A percentile compares a stretch with the other conserved stretches of the same genome.
Evolutionary conservation across 2,329 filamentous ascomycete species (phyloP).

Genomic region (Fusarium armeniacum): DNA sequence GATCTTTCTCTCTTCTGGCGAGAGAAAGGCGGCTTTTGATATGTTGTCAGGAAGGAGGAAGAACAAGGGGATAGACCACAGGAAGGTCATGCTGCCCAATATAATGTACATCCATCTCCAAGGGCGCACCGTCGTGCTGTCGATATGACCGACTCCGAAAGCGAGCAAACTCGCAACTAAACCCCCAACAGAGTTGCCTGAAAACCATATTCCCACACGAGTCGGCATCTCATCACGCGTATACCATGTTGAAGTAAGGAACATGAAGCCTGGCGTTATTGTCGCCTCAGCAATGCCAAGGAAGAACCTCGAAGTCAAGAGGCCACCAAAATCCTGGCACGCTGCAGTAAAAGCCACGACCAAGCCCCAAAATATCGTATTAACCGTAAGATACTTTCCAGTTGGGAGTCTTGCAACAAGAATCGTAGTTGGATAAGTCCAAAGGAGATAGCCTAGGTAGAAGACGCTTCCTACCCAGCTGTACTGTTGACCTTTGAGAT

Average conservation of each 20-base stretch:
- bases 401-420: conserved; percentile 63
- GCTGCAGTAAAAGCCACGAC: conserved; percentile 62
- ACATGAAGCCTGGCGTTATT: conserved; percentile 68
- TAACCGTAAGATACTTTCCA: conserved; percentile 62
- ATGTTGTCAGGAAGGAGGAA: conserved; percentile 67
- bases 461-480: conserved; percentile 70
- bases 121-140: conserved; percentile 58
- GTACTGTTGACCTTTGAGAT: conserved; percentile 64
- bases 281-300: conserved; percentile 69
- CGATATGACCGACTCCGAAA: conserved; percentile 69
- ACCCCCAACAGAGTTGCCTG: conserved; percentile 64
- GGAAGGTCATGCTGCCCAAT: conserved; percentile 64
- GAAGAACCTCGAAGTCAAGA: conserved; percentile 66
- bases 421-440: conserved; percentile 64
- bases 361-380: conserved; percentile 65
- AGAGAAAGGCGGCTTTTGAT: conserved; percentile 70
- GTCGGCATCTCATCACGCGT: conserved; percentile 69
- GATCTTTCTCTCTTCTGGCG: conserved; percentile 63
- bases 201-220: conserved; percentile 69
- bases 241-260: conserved; percentile 69
- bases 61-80: conserved; percentile 65
- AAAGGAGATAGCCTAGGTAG: conserved; percentile 63
- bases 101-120: conserved; percentile 73
- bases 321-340: conserved; percentile 63
- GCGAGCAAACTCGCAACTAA: conserved; percentile 65